phyloP scores from a whole-genome alignment of 805 yeast genomes.

The Wickerhamiella kurtzmanii region DNA sequence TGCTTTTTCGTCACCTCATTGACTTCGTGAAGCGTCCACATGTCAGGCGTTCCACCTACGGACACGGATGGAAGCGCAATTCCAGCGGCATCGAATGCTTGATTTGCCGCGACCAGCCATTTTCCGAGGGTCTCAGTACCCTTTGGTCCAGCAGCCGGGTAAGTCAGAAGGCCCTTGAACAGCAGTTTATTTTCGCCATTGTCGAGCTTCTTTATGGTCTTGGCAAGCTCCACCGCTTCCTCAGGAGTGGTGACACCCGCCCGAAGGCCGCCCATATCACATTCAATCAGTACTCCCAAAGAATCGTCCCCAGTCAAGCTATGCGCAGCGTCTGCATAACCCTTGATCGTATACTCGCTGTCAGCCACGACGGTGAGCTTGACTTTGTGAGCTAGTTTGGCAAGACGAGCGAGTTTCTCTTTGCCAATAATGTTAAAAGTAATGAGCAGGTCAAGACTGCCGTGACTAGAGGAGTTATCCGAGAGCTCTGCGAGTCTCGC shows the following conservation, averaged over 20 bases:
- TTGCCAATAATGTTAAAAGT: conserved; percentile 13
- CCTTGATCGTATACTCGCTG: conserved; percentile 3
- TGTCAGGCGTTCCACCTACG: conserved; percentile 15
- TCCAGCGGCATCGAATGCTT: conserved; percentile 3
- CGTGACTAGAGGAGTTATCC: neutral
- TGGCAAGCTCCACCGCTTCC: conserved; percentile 9
- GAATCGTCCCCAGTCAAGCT: neutral
- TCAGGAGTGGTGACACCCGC: conserved; percentile 11
- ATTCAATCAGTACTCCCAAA: conserved; percentile 8
- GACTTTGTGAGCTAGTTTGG: conserved; percentile 3
- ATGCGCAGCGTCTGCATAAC: conserved; percentile 6
- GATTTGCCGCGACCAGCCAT: conserved; percentile 7
- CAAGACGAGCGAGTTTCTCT: conserved; percentile 6
- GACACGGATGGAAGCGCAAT: conserved; percentile 5
- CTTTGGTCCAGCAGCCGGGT: conserved; percentile 7
- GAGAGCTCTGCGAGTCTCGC: conserved; percentile 1
- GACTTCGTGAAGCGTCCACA: conserved; percentile 11
- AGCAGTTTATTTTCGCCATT: neutral
- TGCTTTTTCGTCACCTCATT: neutral
- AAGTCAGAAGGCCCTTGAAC: conserved; percentile 13
- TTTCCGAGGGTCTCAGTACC: conserved; percentile 1
- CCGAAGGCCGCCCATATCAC: conserved; percentile 14
- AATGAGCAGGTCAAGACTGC: conserved; percentile 7
- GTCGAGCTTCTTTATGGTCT: neutral
- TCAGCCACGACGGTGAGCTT: conserved; percentile 11